Base-by-base conservation (phyloP, 495 filamentous ascomycete species). In the Lasiosphaeria miniovina region DNA sequence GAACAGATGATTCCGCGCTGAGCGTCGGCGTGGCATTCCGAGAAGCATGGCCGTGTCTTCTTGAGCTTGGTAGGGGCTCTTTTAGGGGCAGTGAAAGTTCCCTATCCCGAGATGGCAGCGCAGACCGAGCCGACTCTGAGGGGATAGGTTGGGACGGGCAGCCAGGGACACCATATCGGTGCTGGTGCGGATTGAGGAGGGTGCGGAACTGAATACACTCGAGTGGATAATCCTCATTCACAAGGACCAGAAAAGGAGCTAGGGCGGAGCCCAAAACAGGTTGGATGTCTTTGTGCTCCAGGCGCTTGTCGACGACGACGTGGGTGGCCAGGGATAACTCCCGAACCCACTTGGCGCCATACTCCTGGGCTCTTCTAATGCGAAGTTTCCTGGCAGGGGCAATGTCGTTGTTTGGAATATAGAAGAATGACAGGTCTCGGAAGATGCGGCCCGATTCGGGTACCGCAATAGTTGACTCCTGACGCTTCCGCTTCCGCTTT, bases 341-440 rank as follows among this genome's bases (percentile, higher is more conserved):
- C 36, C 71, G 58, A 46, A 68, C 71, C 76, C 77, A 77, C 24
- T 69, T 74, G 5, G 86, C 93, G 34, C 94, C 94, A 67, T 87
- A 87, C 64, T 93, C 87, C 57, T 84, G 80, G 0, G 88, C 86
- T 69, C 87, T 90, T 33, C 80, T 80, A 46, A 96, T 93, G 34
- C 89, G 85, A 33, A 88, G 65, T 55, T 81, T 82, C 24, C 93
- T 82, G 2, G 82, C 73, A 2, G 81, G 82, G 15, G 85, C 81
- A 45, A 88, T 78, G 62, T 92, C 86, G 61, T 89, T 85, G 59
- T 93, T 89, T 0, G 91, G 94, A 32, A 94, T 81, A 70, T 96
- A 98, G 59, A 80, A 91, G 64, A 93, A 90, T 0, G 71, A 73
- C 14, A 89, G 68, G 0, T 76, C 81, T 51, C 80, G 84, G 71